phyloP scores from a whole-genome alignment of 1,139 yeast species.

The Saccharomyces hybrid region DNA sequence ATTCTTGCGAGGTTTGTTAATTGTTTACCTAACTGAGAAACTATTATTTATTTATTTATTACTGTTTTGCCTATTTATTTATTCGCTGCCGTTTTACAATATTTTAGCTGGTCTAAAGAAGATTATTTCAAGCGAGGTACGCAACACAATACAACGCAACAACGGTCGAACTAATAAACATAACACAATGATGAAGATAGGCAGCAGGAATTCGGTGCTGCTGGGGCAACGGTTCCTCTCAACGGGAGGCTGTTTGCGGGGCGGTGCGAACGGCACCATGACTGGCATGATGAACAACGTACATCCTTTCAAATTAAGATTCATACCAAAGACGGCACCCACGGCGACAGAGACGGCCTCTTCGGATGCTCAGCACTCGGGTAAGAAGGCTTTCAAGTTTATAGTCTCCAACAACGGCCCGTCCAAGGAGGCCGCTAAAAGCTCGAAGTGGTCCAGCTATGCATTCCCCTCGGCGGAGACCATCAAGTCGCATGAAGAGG shows the following conservation, averaged over 20 bases:
- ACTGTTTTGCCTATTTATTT: not conserved
- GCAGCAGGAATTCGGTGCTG: not conserved
- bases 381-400: not conserved
- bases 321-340: constrained; percentile 3
- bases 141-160: not conserved
- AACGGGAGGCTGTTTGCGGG: not conserved
- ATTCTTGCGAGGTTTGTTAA: not conserved
- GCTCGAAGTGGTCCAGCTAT: constrained; percentile 27
- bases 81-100: not conserved
- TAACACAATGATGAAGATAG: not conserved
- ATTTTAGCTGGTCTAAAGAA: not conserved
- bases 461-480: constrained; percentile 22
- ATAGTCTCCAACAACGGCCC: not conserved
- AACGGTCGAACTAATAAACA: not conserved
- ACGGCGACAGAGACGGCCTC: not conserved
- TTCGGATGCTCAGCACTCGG: not conserved
- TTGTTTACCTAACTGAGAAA: not conserved
- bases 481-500: constrained; percentile 13
- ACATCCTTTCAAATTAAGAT: constrained; percentile 6
- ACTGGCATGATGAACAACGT: not conserved
- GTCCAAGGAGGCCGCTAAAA: not conserved
- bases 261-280: not conserved
- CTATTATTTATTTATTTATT: not conserved
- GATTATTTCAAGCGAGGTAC: not conserved
- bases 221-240: not conserved